These are phyloP conservation scores for Poronia punctata DNA, from an alignment of 495 filamentous ascomycete genomes.

Conservation along the genomic window DNA sequence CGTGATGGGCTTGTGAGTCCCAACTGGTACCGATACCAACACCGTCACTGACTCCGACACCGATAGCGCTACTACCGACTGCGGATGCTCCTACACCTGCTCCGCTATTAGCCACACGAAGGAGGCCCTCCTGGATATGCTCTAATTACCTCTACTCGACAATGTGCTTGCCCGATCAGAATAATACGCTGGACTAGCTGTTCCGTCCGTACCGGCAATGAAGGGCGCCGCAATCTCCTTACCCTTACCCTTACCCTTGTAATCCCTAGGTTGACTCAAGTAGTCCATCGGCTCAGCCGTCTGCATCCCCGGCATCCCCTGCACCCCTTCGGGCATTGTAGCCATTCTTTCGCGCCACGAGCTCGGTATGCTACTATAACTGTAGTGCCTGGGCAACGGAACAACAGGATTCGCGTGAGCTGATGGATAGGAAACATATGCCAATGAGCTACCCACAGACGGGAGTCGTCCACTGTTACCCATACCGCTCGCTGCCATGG, in stretches of 20 bases:
- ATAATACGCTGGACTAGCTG: constrained; percentile 7
- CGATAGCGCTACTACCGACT: no score
- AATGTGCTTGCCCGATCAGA: constrained; percentile 11
- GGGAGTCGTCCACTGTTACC: constrained; percentile 26
- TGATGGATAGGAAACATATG: constrained; percentile 36
- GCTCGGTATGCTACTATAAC: constrained; percentile 31
- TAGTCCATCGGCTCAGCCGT: no score
- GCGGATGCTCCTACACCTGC: constrained; percentile 12
- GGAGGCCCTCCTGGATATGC: constrained; percentile 9
- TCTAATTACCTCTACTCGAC: constrained; percentile 15
- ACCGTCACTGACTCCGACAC: constrained; percentile 5
- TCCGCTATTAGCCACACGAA: constrained; percentile 11
- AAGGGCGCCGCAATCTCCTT: constrained; percentile 10
- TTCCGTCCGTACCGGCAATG: constrained; percentile 2
- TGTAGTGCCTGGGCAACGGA: constrained; percentile 34
- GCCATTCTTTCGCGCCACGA: constrained; percentile 20
- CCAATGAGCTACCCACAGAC: constrained; percentile 36
- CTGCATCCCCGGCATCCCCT: no score
- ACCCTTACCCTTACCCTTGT: constrained; percentile 22
- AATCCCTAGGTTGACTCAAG: constrained; percentile 8
- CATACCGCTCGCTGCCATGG: constrained; percentile 27
- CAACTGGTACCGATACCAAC: constrained; percentile 6
- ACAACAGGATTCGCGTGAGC: constrained; percentile 34
- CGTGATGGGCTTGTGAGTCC: constrained; percentile 7
- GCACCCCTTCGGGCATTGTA: constrained; percentile 8